phyloP scores from a whole-genome alignment of 768 basidiomycete species.

The Pholiota microspora region DNA sequence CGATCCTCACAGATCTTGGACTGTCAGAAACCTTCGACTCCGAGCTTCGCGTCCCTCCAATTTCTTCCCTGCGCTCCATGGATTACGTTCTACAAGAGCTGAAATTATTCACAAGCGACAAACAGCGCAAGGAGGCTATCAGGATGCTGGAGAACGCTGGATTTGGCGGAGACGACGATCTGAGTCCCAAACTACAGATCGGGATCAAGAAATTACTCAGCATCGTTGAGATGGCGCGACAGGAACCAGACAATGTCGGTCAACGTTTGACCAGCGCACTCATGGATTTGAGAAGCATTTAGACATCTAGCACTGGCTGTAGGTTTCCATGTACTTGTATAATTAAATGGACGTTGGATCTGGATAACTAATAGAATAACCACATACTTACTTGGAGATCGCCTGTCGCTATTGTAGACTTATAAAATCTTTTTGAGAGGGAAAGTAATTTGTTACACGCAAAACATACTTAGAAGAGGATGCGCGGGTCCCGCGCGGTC shows the following conservation, averaged over 20 bases:
- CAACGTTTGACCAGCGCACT: conserved; percentile 65
- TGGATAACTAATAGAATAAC: not conserved
- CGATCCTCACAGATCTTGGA: conserved; percentile 85
- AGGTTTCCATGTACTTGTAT: not conserved
- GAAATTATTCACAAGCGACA: conserved; percentile 61
- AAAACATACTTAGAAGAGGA: too few species aligned
- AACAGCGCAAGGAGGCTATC: conserved; percentile 59
- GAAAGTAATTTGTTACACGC: too few species aligned
- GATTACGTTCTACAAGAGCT: conserved; percentile 78
- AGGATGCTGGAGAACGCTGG: conserved; percentile 72
- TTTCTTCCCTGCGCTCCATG: conserved; percentile 69
- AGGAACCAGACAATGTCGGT: conserved; percentile 84
- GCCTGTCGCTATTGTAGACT: too few species aligned
- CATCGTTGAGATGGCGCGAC: conserved; percentile 93
- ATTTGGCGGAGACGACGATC: conserved; percentile 46
- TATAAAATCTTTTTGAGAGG: too few species aligned
- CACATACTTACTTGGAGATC: too few species aligned
- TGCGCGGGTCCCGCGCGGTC: too few species aligned
- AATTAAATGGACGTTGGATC: not conserved
- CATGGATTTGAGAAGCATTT: conserved; percentile 44
- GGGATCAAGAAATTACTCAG: conserved; percentile 94
- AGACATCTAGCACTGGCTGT: not conserved
- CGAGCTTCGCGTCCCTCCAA: conserved; percentile 80
- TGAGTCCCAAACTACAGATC: conserved; percentile 59
- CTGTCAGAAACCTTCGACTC: conserved; percentile 88